phyloP scores from a whole-genome alignment of 192 early-diverging fungal genomes.

The Coemansia brasiliensis region DNA sequence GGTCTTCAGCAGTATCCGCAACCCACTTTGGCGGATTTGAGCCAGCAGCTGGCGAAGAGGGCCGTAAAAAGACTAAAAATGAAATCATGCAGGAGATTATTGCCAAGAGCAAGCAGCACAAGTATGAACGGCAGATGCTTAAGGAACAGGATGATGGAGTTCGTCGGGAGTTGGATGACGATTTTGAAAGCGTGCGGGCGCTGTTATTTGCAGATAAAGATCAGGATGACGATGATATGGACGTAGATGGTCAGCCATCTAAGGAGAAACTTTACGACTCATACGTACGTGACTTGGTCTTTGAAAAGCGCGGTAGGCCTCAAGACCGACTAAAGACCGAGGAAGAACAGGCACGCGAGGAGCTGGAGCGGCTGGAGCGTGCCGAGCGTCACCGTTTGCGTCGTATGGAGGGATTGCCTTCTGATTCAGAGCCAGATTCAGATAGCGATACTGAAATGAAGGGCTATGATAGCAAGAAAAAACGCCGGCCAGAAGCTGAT shows the following conservation, averaged over 20 bases:
- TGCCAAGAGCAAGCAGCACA: conserved; percentile 94
- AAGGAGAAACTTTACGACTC: conserved; percentile 76
- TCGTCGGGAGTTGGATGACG: conserved; percentile 83
- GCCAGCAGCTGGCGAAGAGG: conserved; percentile 14
- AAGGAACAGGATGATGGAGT: conserved; percentile 85
- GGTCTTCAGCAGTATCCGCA: neutral
- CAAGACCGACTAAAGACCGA: conserved; percentile 93
- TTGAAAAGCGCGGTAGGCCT: conserved; percentile 82
- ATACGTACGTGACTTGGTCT: conserved; percentile 76
- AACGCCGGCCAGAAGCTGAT: conserved; percentile 61
- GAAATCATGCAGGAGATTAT: conserved; percentile 99
- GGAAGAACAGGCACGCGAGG: conserved; percentile 86
- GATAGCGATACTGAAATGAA: conserved; percentile 61
- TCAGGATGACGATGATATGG: conserved; percentile 23
- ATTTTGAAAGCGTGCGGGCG: conserved; percentile 78
- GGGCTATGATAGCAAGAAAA: conserved; percentile 51
- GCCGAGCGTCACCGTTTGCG: conserved; percentile 77
- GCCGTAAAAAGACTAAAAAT: conserved; percentile 76
- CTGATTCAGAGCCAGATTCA: conserved; percentile 50
- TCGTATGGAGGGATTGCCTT: conserved; percentile 79
- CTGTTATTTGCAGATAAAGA: conserved; percentile 60
- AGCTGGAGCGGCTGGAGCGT: conserved; percentile 81
- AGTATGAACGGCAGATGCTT: conserved; percentile 85
- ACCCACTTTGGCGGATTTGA: conserved; percentile 47
- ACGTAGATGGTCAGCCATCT: conserved; percentile 10